phyloP scores from a whole-genome alignment of 2,329 filamentous ascomycete species.

The Fusarium sp. region DNA sequence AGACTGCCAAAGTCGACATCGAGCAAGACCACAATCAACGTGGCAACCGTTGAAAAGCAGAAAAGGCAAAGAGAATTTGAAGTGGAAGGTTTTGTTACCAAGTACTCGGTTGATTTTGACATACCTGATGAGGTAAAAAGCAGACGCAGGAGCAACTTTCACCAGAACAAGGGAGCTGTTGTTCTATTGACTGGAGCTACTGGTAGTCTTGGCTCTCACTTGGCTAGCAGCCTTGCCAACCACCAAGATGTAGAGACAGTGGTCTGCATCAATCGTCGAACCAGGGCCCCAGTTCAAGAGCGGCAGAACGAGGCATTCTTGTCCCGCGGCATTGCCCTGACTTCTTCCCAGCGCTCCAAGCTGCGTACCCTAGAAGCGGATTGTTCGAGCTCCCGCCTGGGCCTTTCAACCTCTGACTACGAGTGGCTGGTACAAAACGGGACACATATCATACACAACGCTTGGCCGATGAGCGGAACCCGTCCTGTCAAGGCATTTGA shows the following conservation, averaged over 20 bases:
- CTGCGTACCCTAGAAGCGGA: constrained; percentile 6
- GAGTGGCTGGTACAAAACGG: neutral
- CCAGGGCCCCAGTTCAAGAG: neutral
- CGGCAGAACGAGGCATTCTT: neutral
- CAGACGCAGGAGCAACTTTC: neutral
- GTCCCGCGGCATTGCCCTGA: neutral
- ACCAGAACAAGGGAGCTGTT: neutral
- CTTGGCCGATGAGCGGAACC: constrained; percentile 15
- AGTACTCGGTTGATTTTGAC: neutral
- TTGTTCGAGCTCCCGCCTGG: neutral
- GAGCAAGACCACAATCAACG: neutral
- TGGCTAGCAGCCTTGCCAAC: neutral
- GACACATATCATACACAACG: constrained; percentile 22
- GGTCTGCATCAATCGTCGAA: neutral
- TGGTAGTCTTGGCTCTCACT: constrained; percentile 12
- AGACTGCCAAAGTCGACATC: neutral
- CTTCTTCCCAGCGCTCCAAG: neutral
- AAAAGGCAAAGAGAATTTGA: neutral
- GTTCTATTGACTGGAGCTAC: constrained; percentile 13
- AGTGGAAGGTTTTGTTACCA: neutral
- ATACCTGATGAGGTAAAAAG: neutral
- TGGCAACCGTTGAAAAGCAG: neutral
- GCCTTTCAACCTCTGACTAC: neutral
- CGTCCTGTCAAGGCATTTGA: constrained; percentile 1
- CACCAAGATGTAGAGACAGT: neutral